Base-by-base conservation (phyloP, 1,139 yeast species). In the Sugiyamaella xylanicola region DNA sequence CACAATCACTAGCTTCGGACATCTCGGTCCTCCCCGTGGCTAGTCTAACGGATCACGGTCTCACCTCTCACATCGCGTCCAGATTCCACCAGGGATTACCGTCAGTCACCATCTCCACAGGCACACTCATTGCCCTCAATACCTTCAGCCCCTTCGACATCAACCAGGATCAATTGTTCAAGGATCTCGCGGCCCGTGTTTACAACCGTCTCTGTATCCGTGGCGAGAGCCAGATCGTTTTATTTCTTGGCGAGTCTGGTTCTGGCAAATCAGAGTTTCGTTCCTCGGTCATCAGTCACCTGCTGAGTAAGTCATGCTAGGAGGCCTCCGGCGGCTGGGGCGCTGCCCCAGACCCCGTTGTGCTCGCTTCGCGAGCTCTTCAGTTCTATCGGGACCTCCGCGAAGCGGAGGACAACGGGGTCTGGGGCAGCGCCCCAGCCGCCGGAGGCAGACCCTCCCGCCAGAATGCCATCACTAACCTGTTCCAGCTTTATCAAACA, bases 41-140 rank as follows among this genome's bases (percentile, higher is more conserved):
- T 37, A 62, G 71, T 40, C 65, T 74, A 56, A 70, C 74, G 13
- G 77, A 72, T 59, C 74, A 72, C 54, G 74, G 72, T 40, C 64
- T 74, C 51, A 74, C 78, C 17, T 74, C 77, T 15, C 78, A 74
- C 57, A 67, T 74, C 42, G 78, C 78, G 29, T 73, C 77, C 41
- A 63, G 77, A 41, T 74, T 66, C 61, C 77, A 74, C 59, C 75
- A 73, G 61, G 77, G 76, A 25, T 65, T 72, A 63, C 76, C 77
- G 27, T 71, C 72, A 57, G 68, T 72, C 27, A 64, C 74, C 32
- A 65, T 74, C 27, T 72, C 76, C 13, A 63, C 75, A 4, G 72
- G 75, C 29, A 64, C 75, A 36, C 65, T 74, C 50, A 69, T 74
- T 41, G 74, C 77, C 9, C 59, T 74, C 48, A 74, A 74, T 61